These are phyloP conservation scores for Trichoderma endophyticum DNA, from an alignment of 2,329 filamentous ascomycete species.

Conservation along the genomic window DNA sequence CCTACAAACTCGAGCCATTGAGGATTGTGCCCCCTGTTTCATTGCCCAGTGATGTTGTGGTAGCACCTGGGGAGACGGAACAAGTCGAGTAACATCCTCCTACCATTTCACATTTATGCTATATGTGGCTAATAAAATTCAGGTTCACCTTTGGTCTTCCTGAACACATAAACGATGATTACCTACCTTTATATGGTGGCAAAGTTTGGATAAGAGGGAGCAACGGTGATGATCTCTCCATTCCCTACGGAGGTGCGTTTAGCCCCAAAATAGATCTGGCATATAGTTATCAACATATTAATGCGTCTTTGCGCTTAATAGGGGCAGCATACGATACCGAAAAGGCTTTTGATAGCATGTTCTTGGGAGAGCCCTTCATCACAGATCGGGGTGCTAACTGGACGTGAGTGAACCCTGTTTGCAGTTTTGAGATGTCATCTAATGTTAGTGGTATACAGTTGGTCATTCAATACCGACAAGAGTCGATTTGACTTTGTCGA, in stretches of 20 bases:
- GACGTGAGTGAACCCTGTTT: slow-evolving; percentile 21
- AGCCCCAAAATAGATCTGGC: not conserved
- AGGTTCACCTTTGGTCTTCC: slow-evolving; percentile 33
- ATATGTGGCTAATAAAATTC: not conserved
- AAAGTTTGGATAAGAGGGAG: slow-evolving; percentile 41
- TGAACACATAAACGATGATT: slow-evolving; percentile 30
- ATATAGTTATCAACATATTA: not conserved
- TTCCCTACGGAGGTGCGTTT: slow-evolving; percentile 40
- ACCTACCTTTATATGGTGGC: slow-evolving; percentile 43
- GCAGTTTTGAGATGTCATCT: not conserved
- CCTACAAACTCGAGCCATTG: slow-evolving; percentile 29
- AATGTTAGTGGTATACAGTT: slow-evolving; percentile 23
- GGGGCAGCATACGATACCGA: slow-evolving; percentile 38
- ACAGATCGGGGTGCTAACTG: slow-evolving; percentile 26
- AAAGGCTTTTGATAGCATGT: slow-evolving; percentile 39
- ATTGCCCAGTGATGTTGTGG: slow-evolving; percentile 27
- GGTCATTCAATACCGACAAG: slow-evolving; percentile 33
- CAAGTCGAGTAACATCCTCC: slow-evolving; percentile 27
- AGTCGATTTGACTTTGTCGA: slow-evolving; percentile 32
- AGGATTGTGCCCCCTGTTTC: slow-evolving; percentile 29
- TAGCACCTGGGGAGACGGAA: slow-evolving; percentile 31
- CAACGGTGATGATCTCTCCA: slow-evolving; percentile 39
- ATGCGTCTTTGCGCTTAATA: slow-evolving; percentile 10
- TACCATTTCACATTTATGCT: not conserved
- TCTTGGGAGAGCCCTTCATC: slow-evolving; percentile 29